Evolutionary conservation across 768 basidiomycete genomes (phyloP), one percentile per base, ranked within the genome.

Genomic region (Russula abietina): DNA sequence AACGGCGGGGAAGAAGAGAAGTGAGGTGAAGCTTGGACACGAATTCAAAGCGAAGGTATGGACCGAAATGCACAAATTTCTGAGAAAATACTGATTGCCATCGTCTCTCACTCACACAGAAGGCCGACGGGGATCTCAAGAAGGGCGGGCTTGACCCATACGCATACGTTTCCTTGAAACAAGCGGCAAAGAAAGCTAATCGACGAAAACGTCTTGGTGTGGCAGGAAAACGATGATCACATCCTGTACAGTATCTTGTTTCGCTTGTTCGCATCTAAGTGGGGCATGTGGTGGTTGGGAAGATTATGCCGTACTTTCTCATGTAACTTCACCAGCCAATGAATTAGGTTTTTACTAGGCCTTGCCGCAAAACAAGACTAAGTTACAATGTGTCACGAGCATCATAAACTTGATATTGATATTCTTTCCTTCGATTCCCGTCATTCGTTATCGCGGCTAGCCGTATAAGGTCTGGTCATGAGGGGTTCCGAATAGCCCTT

Each of bases 41-140:
- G 94, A 98, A 73, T 98, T 97, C 80, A 95, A 89, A 73, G 92
- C 97, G 33, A 98, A 94, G 86, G 95, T 93, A 67, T 60, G 85
- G 74, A 19, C 36, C 16, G 9, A 11, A n/a, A 41, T 14, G 9
- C 64, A 24, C 46, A 7, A 50, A 45, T 59, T 62, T 19, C 28
- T 28, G 16, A 24, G 57, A 57, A 36, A 65, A 28, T 28, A 32
- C 36, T 41, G 19, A 46, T 39, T 39, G 48, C 51, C 69, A 43
- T 69, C 58, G 52, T 26, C 12, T 10, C 2, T 41, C 62, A 68
- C 51, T 24, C 45, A 46, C 65, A 57, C 73, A 98, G 96, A 91
- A 86, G 77, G 97, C 95, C 26, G 91, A 91, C 36, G 97, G 97
- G 9, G 97, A 98, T 72, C 79, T 97, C 73, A 95, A 93, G 75